These are phyloP conservation scores for Nematocida displodere DNA, from an alignment of 371 early-diverging fungal genomes.

Conservation along the genomic window DNA sequence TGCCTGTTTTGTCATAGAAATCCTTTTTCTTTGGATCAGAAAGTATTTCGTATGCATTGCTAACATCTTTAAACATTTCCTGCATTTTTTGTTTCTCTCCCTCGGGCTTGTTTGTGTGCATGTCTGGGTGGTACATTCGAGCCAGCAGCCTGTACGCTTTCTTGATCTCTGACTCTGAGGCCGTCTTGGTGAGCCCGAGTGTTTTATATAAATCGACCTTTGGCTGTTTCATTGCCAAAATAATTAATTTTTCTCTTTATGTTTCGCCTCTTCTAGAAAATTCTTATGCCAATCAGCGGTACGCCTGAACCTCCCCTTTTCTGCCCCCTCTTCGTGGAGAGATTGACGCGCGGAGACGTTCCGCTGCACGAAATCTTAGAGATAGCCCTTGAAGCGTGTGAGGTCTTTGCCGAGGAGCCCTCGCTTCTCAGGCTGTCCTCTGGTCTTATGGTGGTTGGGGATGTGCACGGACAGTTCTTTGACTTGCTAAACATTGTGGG, in stretches of 20 bases:
- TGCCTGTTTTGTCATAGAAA: constrained; percentile 38
- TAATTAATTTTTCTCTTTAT: constrained; percentile 15
- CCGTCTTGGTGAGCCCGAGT: constrained; percentile 73
- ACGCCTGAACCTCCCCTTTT: neutral
- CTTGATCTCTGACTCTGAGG: constrained; percentile 78
- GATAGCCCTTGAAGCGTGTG: constrained; percentile 28
- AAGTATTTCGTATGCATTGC: constrained; percentile 42
- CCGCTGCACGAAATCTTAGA: constrained; percentile 1
- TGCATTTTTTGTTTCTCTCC: constrained; percentile 79
- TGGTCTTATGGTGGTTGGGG: constrained; percentile 56
- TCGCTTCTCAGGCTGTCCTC: constrained; percentile 49
- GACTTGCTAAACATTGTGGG: constrained; percentile 60
- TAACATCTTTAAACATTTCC: constrained; percentile 66
- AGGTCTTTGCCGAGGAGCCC: constrained; percentile 51
- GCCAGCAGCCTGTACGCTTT: constrained; percentile 89
- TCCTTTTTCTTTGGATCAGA: constrained; percentile 17
- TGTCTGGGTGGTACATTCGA: constrained; percentile 83
- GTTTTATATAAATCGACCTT: constrained; percentile 65
- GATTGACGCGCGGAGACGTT: constrained; percentile 1
- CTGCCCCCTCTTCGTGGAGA: neutral
- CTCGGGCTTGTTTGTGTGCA: constrained; percentile 72
- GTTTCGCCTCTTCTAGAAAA: constrained; percentile 22
- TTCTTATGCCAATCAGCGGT: constrained; percentile 17
- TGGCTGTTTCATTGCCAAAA: constrained; percentile 25
- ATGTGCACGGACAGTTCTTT: constrained; percentile 64